A percentile compares a stretch with the other conserved stretches of the same genome.
Conservation (phyloP, 148 eudicot species). For the Rhododendron ovatum region DNA sequence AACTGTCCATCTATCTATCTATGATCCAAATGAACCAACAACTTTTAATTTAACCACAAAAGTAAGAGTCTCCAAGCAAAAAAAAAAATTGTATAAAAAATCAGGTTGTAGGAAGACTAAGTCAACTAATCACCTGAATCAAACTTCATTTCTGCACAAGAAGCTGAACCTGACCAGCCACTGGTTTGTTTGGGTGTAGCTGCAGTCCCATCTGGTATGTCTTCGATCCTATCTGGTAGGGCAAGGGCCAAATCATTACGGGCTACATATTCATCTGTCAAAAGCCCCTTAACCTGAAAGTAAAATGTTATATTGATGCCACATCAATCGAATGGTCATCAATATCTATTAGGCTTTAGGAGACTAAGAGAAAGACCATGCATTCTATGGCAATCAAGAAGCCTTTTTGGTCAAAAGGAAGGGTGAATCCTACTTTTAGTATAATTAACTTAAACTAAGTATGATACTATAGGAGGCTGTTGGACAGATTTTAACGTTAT, state of each 20-base stretch:
- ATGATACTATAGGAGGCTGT: background rate
- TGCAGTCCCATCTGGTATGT: constrained; percentile 93
- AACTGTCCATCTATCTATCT: constrained; percentile 55
- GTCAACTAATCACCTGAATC: constrained; percentile 66
- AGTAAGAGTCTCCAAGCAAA: background rate
- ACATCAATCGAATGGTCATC: background rate
- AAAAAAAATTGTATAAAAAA: background rate
- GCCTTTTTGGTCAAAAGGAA: background rate
- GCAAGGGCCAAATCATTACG: constrained; percentile 89
- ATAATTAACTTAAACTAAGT: background rate
- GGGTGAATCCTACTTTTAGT: background rate
- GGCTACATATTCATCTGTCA: constrained; percentile 75
- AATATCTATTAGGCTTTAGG: background rate
- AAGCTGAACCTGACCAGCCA: constrained; percentile 78
- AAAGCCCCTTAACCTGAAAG: constrained; percentile 88
- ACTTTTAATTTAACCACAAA: background rate
- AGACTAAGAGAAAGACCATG: background rate
- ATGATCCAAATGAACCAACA: constrained; percentile 11
- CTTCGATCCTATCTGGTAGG: constrained; percentile 81
- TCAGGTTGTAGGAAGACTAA: background rate
- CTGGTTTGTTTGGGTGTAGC: constrained; percentile 66
- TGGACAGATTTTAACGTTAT: background rate
- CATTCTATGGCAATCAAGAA: background rate
- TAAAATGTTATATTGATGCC: background rate
- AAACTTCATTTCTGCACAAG: constrained; percentile 82